Evolutionary conservation across 2,329 filamentous ascomycete species (phyloP), one percentile per base, ranked within the genome.

Genomic region (Ophiostoma ips): DNA sequence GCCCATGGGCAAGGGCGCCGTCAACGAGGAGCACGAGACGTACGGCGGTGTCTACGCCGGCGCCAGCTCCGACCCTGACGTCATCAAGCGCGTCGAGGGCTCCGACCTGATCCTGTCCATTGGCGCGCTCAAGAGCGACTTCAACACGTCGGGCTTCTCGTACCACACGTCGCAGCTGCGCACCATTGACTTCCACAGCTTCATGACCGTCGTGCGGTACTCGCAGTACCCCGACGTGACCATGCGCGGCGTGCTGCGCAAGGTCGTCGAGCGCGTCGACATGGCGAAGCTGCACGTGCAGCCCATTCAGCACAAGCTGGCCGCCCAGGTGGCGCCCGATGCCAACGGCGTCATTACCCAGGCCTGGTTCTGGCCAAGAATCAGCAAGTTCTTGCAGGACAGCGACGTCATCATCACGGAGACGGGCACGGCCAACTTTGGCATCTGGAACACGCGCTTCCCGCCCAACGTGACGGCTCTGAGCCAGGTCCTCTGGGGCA

Each of bases 11-110:
- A 94, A 94, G 68, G 78, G 87, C 16, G 84, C 84, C 18, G 76
- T 95, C 44, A 76, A 92, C 59, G 87, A 95, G 64, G 76, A 75
- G 2, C 73, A 84, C 44, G 69, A 74, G n/a, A 84, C 77, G 59
- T 94, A 83, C 57, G 84, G 84, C 19, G 88, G 88, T 55, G 84
- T 94, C 5, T 94, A 94, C 63, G 83, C 84, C 9, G 88, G 88
- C n/a, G 75, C 75, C 52, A 86, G 83, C 34, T 87, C 82, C 31
- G 76, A 81, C 48, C 72, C 77, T 1, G 73, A 74, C 35, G 82
- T 84, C 21, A 73, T 74, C 55, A 68, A 79, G 40, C 71, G 74
- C 28, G 75, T 88, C 19, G 84, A 87, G 59, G 70, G 70, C 1
- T 77, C 83, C 0, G 84, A 89, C 60, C 68, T 88, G 4, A 76